Base-by-base conservation (phyloP, 2,329 filamentous ascomycete genomes). In the Ophiostoma sp. region DNA sequence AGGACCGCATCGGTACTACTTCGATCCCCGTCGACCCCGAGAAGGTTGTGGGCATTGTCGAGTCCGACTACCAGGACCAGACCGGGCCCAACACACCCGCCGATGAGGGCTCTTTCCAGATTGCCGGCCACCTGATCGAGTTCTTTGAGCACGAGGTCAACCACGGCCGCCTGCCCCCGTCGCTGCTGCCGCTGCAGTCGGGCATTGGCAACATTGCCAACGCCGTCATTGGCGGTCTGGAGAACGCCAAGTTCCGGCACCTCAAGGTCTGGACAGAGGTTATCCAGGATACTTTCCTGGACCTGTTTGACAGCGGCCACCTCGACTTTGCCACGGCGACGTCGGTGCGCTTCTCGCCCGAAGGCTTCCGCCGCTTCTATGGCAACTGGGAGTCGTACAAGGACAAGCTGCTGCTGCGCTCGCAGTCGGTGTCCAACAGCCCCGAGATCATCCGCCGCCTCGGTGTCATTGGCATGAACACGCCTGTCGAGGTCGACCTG, bases 131-230 rank as follows among this genome's bases (percentile, higher is more conserved):
- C 78, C 79, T 96, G 69, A 95, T 96, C 72, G 91, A 96, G 74
- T 86, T 83, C 81, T 83, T 96, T 68, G 89, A 95, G 80, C 90
- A 96, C 78, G 92, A 96, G 78, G 93, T 96, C 67, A 80, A 81
- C 41, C 88, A 89, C 72, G 92, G 89, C 71, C 88, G 92, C 52
- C 85, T 96, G 66, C 92, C 92, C 2, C 78, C 85, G 73, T 92
- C 87, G 75, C 85, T 96, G 69, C 77, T 70, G 70, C 76, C 68
- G 49, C 73, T 65, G 65, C 76, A 96, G 78, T 93, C 90, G 11
- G 92, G 92, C 62, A 96, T 96, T 73, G 92, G 93, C 72, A 96
- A 96, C 81, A 96, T 96, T 73, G 92, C 92, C 78, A 96, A 96
- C 78, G 92, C 92, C 49, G 93, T 96, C 71, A 87, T 96, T 70